These are phyloP conservation scores for Smittium culicis DNA, from an alignment of 371 early-diverging fungal genomes.

Conservation along the genomic window DNA sequence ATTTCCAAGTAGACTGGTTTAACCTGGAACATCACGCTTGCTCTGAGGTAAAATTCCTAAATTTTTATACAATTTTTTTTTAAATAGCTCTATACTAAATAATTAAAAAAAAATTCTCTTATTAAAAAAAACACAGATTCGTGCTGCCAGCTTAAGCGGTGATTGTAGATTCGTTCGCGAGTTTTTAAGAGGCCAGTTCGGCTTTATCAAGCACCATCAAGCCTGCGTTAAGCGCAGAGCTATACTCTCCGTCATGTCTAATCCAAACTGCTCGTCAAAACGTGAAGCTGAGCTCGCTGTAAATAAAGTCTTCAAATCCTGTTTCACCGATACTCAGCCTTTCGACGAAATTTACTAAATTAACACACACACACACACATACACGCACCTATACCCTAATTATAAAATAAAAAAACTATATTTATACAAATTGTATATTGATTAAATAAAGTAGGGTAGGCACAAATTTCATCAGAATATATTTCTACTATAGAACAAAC, in stretches of 20 bases:
- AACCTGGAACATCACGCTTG: too few relatives aligned
- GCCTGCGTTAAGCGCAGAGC: conserved; percentile 84
- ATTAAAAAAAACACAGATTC: conserved; percentile 36
- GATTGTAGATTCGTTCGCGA: conserved; percentile 85
- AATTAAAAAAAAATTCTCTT: background rate
- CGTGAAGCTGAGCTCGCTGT: conserved; percentile 79
- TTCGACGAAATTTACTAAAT: conserved; percentile 80
- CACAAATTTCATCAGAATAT: too few relatives aligned
- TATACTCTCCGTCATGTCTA: conserved; percentile 53
- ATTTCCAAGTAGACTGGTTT: too few relatives aligned
- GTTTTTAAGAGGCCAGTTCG: conserved; percentile 56
- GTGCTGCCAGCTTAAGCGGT: conserved; percentile 82
- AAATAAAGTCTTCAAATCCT: conserved; percentile 70
- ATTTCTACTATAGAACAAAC: too few relatives aligned
- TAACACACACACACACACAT: background rate
- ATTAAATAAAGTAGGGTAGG: too few relatives aligned
- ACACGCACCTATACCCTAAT: too few relatives aligned
- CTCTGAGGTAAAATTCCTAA: too few relatives aligned
- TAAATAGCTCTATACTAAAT: too few relatives aligned
- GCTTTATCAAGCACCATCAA: conserved; percentile 82
- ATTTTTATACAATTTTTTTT: too few relatives aligned
- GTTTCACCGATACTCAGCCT: conserved; percentile 84
- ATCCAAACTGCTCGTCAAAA: conserved; percentile 55
- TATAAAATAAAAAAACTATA: too few relatives aligned
- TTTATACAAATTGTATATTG: too few relatives aligned